A percentile compares a stretch with the other conserved stretches of the same genome.
These are phyloP conservation scores for Backusella tuberculispora DNA, from an alignment of 192 early-diverging fungal species.

Conservation along the genomic window DNA sequence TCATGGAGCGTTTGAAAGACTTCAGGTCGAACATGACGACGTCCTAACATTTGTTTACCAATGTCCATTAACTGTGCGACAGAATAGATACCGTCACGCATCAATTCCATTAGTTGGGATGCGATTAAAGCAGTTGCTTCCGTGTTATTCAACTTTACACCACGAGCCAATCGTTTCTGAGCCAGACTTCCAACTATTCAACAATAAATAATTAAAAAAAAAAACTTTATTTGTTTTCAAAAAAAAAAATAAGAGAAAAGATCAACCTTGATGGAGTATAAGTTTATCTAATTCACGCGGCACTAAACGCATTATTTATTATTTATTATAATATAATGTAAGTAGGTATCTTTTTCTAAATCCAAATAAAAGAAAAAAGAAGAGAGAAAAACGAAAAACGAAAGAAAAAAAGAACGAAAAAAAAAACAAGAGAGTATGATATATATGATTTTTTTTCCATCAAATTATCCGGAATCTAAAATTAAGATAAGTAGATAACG, in stretches of 20 bases:
- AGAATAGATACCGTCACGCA: slow-evolving; percentile 86
- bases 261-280: slow-evolving; percentile 70
- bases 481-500: slow-evolving; percentile 15
- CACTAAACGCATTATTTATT: slow-evolving; percentile 68
- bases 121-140: slow-evolving; percentile 92
- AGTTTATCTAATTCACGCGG: slow-evolving; percentile 96
- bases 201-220: neutral
- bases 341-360: neutral
- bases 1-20: slow-evolving; percentile 74
- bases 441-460: neutral
- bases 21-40: slow-evolving; percentile 76
- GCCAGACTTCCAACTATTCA: slow-evolving; percentile 87
- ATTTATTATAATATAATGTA: neutral
- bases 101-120: slow-evolving; percentile 83
- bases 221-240: neutral
- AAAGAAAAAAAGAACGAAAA: neutral
- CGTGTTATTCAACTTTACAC: slow-evolving; percentile 83
- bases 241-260: neutral
- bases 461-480: neutral
- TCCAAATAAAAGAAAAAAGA: neutral
- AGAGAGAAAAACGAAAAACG: neutral
- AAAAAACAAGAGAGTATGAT: neutral
- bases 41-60: slow-evolving; percentile 87
- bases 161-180: slow-evolving; percentile 88
- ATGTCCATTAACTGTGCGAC: slow-evolving; percentile 88